These are phyloP conservation scores for Phytophthora aleatoria DNA, from an alignment of 352 stramenopile genomes.

Conservation along the genomic window DNA sequence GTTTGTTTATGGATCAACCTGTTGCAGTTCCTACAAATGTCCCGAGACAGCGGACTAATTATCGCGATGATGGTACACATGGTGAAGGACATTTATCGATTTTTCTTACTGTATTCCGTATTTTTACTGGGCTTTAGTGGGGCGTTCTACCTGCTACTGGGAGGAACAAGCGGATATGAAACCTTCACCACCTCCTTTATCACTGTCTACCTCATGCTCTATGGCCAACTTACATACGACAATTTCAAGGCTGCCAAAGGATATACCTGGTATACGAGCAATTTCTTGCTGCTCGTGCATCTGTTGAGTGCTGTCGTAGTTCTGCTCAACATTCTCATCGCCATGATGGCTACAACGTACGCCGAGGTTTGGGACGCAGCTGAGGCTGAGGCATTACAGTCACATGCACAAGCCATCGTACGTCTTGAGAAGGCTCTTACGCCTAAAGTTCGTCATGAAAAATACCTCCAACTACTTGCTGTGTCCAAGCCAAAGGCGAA, in stretches of 20 bases:
- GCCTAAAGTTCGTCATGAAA: slow-evolving; percentile 36
- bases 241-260: slow-evolving; percentile 40
- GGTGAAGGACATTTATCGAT: slow-evolving; percentile 69
- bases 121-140: slow-evolving; percentile 77
- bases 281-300: slow-evolving; percentile 59
- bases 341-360: slow-evolving; percentile 78
- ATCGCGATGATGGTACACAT: slow-evolving; percentile 84
- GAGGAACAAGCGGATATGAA: slow-evolving; percentile 57
- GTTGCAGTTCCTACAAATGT: slow-evolving; percentile 75
- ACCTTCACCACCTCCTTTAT: slow-evolving; percentile 68
- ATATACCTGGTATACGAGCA: slow-evolving; percentile 56
- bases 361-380: slow-evolving; percentile 61
- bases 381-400: slow-evolving; percentile 58
- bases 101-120: slow-evolving; percentile 72
- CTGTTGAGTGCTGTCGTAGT: slow-evolving; percentile 60
- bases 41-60: slow-evolving; percentile 57
- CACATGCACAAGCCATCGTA: slow-evolving; percentile 56
- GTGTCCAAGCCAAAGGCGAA: slow-evolving; percentile 25
- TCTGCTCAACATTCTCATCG: slow-evolving; percentile 74
- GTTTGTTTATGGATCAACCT: slow-evolving; percentile 74
- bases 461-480: slow-evolving; percentile 45
- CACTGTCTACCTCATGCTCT: slow-evolving; percentile 79
- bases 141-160: slow-evolving; percentile 74
- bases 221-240: slow-evolving; percentile 65
- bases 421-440: slow-evolving; percentile 58